Conservation (phyloP, 306 rosid species). For the Cucumis cinereus region DNA sequence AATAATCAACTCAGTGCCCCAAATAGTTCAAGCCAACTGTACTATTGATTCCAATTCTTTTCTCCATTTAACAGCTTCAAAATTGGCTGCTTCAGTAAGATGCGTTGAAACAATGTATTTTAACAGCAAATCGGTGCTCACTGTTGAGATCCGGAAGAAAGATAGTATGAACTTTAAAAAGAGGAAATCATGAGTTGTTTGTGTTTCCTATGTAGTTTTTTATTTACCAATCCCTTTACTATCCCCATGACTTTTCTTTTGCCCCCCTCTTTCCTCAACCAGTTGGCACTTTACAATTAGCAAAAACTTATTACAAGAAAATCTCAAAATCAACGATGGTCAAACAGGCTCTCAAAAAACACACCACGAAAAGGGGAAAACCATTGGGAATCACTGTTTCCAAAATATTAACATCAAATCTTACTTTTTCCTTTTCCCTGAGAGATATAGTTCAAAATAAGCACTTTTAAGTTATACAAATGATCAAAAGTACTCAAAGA, state of each 20-base stretch:
- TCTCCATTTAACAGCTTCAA: neutral
- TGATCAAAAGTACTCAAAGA: neutral
- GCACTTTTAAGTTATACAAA: neutral
- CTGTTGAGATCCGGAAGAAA: neutral
- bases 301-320: neutral
- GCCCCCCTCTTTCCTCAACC: neutral
- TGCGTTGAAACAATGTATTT: neutral
- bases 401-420: conserved; percentile 14
- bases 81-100: neutral
- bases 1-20: no score
- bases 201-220: neutral
- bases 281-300: neutral
- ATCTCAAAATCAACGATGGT: conserved; percentile 21
- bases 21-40: neutral
- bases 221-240: neutral
- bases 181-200: neutral
- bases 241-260: neutral
- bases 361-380: conserved; percentile 17
- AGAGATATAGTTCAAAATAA: no score
- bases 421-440: conserved; percentile 15
- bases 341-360: conserved; percentile 14
- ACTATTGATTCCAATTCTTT: neutral
- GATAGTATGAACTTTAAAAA: neutral
- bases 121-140: neutral
- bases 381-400: neutral